phyloP scores from a whole-genome alignment of 352 stramenopile species.

The Globisporangium irregulare region DNA sequence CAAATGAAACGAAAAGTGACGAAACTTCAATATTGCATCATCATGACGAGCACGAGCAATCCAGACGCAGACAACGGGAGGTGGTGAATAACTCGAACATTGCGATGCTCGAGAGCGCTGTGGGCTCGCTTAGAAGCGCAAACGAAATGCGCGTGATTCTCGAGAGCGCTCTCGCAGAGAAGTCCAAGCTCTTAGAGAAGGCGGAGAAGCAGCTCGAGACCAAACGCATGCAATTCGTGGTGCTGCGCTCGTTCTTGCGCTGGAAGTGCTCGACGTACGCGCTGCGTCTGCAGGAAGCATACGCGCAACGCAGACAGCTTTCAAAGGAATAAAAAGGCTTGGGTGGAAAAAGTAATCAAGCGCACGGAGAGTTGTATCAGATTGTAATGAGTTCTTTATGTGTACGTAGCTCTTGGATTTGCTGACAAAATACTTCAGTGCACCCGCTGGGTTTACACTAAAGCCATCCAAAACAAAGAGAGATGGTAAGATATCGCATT shows the following conservation, averaged over 20 bases:
- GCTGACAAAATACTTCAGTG: not conserved
- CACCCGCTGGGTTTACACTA: not conserved
- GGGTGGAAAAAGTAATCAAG: not conserved
- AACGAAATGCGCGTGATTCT: constrained; percentile 32
- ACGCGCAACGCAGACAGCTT: not conserved
- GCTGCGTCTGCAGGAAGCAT: constrained; percentile 14
- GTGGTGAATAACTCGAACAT: constrained; percentile 33
- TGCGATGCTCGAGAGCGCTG: constrained; percentile 38
- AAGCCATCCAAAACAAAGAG: not conserved
- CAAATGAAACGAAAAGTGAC: not conserved
- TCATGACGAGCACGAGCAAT: not conserved
- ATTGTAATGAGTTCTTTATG: not conserved
- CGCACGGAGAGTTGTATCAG: not conserved
- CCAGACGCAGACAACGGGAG: constrained; percentile 10
- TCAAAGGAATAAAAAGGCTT: not conserved
- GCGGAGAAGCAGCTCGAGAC: constrained; percentile 21
- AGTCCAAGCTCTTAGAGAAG: constrained; percentile 21
- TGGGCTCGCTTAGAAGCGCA: constrained; percentile 35
- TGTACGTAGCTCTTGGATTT: not conserved
- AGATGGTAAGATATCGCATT: not conserved
- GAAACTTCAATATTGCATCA: not conserved
- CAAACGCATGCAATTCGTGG: constrained; percentile 34
- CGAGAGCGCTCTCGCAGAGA: constrained; percentile 24
- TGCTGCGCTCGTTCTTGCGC: constrained; percentile 38
- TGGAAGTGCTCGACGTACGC: constrained; percentile 33